These are phyloP conservation scores for Colletotrichum paranaense DNA, from an alignment of 2,329 filamentous ascomycete species.

Conservation along the genomic window DNA sequence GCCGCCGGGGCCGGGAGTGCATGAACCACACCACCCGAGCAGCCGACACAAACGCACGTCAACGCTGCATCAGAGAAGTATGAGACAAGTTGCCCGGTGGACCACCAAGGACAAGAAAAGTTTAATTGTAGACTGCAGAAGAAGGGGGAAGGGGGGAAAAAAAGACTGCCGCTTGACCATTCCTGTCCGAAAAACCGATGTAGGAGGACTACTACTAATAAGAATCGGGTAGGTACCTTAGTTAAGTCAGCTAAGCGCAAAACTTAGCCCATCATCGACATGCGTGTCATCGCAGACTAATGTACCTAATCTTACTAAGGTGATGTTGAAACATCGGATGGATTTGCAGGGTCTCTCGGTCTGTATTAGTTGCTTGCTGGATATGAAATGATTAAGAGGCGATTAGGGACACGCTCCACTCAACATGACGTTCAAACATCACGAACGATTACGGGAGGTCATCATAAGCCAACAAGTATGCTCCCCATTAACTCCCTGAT, in stretches of 20 bases:
- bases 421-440: neutral
- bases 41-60: neutral
- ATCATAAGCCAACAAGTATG: neutral
- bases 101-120: neutral
- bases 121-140: neutral
- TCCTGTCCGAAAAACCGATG: too few relatives aligned
- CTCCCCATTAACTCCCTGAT: neutral
- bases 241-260: neutral
- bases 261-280: neutral
- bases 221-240: neutral
- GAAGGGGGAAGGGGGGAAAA: too few relatives aligned
- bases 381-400: neutral
- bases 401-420: neutral
- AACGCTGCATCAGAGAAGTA: neutral
- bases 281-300: neutral
- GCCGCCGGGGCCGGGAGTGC: neutral
- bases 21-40: neutral
- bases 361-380: neutral
- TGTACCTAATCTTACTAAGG: neutral
- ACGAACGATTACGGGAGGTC: too few relatives aligned
- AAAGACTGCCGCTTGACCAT: too few relatives aligned
- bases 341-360: neutral
- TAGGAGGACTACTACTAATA: neutral
- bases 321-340: neutral
- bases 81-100: neutral